Evolutionary conservation across 495 filamentous ascomycete species (phyloP), one percentile per base, ranked within the genome.

Genomic region (Lepidopterella palustris): DNA sequence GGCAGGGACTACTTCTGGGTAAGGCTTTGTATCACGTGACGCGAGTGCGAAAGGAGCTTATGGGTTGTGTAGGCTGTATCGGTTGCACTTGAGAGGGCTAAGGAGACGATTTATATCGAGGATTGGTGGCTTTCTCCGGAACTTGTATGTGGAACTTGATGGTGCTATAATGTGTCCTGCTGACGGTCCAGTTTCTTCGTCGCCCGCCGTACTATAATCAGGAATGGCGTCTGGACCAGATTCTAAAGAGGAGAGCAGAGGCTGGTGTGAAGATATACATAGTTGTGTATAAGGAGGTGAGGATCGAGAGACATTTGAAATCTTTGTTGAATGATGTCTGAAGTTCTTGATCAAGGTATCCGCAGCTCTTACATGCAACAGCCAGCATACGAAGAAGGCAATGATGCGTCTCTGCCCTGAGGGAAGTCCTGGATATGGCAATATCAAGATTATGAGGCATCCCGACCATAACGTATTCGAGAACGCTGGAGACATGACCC

Each of bases 61-160:
- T 54, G 24, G 35, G 35, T 25, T 24, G 28, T 5, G 23, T 31
- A 69, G 58, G 87, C 92, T 1, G 90, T 97, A 5, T 93, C 88
- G 0, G 83, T 84, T 2, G 92, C 92, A 0, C 77, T 97, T 23
- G 92, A 97, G 61, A 76, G 82, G 26, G 92, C 93, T 28, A 87
- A 87, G 59, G 93, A 98, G 73, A 86, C 87, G 10, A 95, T 98
- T 61, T 98, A 97, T 72, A 92, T 98, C 57, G 90, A 78, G 21
- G 93, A 97, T 70, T 98, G 92, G 92, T 98, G 93, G 92, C 74
- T 98, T 9, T 92, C 88, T 1, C 92, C 92, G 0, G 92, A 98
- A 70, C 74, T 97, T 26, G 64, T 67, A 64, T 11, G 54, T 42
- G 1, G 20, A 20, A 18, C 20, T 21, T 18, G 26, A 54, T 6